Percentiles rank a stretch among this genome's conserved stretches.
These are phyloP conservation scores for Boletus semigastroideus DNA, from an alignment of 1,284 basidiomycete genomes.

Conservation along the genomic window DNA sequence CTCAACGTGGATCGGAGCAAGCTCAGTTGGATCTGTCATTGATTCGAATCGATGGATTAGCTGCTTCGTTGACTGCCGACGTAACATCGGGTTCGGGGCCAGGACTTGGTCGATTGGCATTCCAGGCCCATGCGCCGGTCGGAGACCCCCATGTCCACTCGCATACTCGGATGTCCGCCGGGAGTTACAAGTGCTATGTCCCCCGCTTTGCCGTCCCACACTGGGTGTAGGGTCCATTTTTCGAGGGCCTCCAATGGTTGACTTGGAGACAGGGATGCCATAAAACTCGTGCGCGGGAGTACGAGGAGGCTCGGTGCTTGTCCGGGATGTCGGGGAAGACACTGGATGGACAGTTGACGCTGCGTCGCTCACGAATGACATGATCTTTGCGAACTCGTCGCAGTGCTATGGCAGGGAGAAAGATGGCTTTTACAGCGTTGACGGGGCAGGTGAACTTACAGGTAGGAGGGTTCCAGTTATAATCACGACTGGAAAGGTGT, in stretches of 20 bases:
- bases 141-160: neutral
- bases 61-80: slow-evolving; percentile 35
- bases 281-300: neutral
- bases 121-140: neutral
- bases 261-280: slow-evolving; percentile 10
- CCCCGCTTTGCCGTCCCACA: neutral
- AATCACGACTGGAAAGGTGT: slow-evolving; percentile 8
- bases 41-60: slow-evolving; percentile 47
- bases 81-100: slow-evolving; percentile 14
- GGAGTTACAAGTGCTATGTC: neutral
- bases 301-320: slow-evolving; percentile 2
- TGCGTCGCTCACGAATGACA: slow-evolving; percentile 19
- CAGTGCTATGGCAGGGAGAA: neutral
- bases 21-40: slow-evolving; percentile 22
- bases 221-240: slow-evolving; percentile 11
- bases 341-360: slow-evolving; percentile 12
- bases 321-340: slow-evolving; percentile 15
- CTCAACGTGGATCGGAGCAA: slow-evolving; percentile 7
- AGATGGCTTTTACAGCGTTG: neutral
- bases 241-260: slow-evolving; percentile 29
- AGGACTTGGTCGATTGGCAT: slow-evolving; percentile 3
- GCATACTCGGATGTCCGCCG: slow-evolving; percentile 1
- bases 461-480: slow-evolving; percentile 4
- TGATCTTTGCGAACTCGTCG: neutral
- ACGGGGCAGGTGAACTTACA: slow-evolving; percentile 4